Conservation (phyloP, 1,284 basidiomycete genomes). For the Ustilago vetiveriae region DNA sequence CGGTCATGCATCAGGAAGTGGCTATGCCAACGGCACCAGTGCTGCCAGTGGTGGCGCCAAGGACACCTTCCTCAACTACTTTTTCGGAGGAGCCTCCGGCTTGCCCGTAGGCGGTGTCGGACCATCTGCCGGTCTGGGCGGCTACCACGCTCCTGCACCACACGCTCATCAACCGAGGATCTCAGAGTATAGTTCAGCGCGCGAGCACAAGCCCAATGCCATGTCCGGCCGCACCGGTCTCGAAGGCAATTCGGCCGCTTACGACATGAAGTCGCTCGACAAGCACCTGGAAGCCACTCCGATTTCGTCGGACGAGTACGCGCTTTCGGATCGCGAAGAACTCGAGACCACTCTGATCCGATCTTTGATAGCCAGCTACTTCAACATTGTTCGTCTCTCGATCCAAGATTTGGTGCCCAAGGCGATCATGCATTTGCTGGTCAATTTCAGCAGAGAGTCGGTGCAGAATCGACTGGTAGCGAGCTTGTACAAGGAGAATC, state of each 20-base stretch:
- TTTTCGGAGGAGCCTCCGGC: conserved; percentile 62
- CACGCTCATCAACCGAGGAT: conserved; percentile 32
- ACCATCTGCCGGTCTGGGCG: conserved; percentile 41
- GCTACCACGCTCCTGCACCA: conserved; percentile 33
- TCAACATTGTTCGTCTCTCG: conserved; percentile 91
- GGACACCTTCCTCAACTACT: conserved; percentile 66
- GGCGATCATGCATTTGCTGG: conserved; percentile 74
- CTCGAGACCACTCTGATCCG: conserved; percentile 96
- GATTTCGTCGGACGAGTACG: conserved; percentile 72
- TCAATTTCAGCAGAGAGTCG: conserved; percentile 94
- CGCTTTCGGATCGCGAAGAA: conserved; percentile 82
- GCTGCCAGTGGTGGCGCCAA: conserved; percentile 29
- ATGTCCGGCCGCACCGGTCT: conserved; percentile 73
- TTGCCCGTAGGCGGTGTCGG: conserved; percentile 53
- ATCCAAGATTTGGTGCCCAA: conserved; percentile 98
- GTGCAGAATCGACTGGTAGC: conserved; percentile 96
- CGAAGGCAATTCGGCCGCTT: conserved; percentile 85
- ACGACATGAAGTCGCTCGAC: conserved; percentile 97
- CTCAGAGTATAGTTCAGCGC: conserved; percentile 30
- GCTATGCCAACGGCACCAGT: conserved; percentile 11
- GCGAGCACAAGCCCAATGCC: conserved; percentile 56
- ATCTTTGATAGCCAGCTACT: conserved; percentile 93
- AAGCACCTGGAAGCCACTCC: conserved; percentile 77
- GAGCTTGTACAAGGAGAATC: conserved; percentile 79
- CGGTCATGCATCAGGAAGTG: conserved; percentile 35